A percentile compares a stretch with the other conserved stretches of the same genome.
Conservation (phyloP, 192 early-diverging fungal species). For the Lunasporangiospora selenospora region DNA sequence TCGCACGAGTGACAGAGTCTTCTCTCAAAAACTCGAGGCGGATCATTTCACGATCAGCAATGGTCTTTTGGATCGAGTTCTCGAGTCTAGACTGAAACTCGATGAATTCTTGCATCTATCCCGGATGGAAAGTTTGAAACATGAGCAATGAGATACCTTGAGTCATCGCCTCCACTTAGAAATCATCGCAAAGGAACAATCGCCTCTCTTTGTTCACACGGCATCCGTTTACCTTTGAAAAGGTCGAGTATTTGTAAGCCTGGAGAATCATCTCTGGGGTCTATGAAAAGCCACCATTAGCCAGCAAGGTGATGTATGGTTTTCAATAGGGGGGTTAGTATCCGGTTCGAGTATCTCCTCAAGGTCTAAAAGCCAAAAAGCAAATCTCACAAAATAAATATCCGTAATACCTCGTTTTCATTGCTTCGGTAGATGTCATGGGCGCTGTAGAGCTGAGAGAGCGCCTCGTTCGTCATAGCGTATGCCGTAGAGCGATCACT, state of each 20-base stretch:
- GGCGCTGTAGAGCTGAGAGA: slow-evolving; percentile 61
- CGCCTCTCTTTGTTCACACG: too few relatives aligned
- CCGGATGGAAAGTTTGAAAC: too few relatives aligned
- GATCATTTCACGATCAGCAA: slow-evolving; percentile 68
- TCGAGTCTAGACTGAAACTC: slow-evolving; percentile 77
- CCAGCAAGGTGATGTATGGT: not conserved
- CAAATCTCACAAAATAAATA: too few relatives aligned
- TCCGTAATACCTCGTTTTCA: slow-evolving; percentile 77
- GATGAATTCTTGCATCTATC: slow-evolving; percentile 86
- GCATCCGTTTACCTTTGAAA: slow-evolving; percentile 74
- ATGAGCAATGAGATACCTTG: too few relatives aligned
- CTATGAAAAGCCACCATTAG: slow-evolving; percentile 27
- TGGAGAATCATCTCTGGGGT: slow-evolving; percentile 89
- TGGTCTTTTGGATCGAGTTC: slow-evolving; percentile 76
- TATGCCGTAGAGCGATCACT: slow-evolving; percentile 63
- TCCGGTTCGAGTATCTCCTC: not conserved
- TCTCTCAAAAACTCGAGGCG: slow-evolving; percentile 67
- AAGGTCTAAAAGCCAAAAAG: not conserved
- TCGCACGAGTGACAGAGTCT: slow-evolving; percentile 52
- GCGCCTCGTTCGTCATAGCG: slow-evolving; percentile 58
- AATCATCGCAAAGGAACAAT: too few relatives aligned
- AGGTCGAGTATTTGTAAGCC: slow-evolving; percentile 84
- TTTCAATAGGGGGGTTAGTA: not conserved
- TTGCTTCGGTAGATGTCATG: slow-evolving; percentile 81
- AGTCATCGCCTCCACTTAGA: too few relatives aligned